Base-by-base conservation (phyloP, 345 rosid species). In the Sonneratia caseolaris region DNA sequence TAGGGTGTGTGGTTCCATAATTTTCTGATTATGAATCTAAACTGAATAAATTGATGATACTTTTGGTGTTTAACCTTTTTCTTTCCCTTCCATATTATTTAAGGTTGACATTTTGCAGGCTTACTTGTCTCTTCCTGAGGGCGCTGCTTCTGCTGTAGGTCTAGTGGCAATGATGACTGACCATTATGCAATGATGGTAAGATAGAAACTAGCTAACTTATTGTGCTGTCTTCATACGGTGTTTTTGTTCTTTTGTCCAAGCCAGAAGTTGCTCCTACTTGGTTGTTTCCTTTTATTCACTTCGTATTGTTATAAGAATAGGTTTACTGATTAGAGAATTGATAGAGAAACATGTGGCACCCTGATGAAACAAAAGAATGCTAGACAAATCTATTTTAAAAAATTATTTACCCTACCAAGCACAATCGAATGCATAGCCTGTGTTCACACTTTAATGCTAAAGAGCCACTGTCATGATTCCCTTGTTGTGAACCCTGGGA, bases 111-210 rank as follows among this genome's bases (percentile, higher is more conserved):
- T 62, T 13, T 71, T 76, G 69, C 85, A 96, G 99, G 98, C 96
- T 47, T 96, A 92, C 79, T 79, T 96, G 76, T 92, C 99, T 68
- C 85, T 96, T 56, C 99, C 98, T 1, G 98, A 92, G 76, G 98
- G 98, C 81, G 87, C 84, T 21, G 97, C 97, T 77, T 92, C 99
- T 45, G 93, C 89, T 61, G 85, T 87, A 74, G 99, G 99, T 76
- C 91, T 96, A 51, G 82, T 88, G 78, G 99, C 99, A 37, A 92
- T 92, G 99, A 89, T 96, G 98, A 91, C 92, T 0, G 99, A 92
- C 82, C 97, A 96, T 76, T 96, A 92, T 71, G 86, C 79, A 77
- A 87, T 87, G 76, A 68, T 89, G 95, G 99, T 96, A 84, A 76
- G 91, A 57, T 71, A 73, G 64, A 65, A 47, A 18, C 40, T 47